Conservation (phyloP, 352 stramenopile genomes). For the Pythium brachiatum region DNA sequence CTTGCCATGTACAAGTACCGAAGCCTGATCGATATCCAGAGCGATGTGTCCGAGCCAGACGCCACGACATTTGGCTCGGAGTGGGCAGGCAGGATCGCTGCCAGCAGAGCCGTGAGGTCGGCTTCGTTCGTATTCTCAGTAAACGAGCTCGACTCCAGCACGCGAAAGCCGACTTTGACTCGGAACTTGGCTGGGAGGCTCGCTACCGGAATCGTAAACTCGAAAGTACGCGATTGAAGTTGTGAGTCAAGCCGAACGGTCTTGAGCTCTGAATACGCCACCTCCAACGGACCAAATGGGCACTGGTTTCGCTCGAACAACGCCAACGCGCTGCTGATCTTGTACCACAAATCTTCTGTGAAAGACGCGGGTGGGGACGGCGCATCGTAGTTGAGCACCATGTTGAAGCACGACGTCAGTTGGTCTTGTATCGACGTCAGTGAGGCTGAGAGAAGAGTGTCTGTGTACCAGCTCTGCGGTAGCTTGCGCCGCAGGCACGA, state of each 20-base stretch:
- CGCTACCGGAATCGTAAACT: background rate
- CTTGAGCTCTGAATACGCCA: background rate
- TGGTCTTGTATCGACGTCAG: background rate
- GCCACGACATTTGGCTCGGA: background rate
- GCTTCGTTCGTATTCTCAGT: background rate
- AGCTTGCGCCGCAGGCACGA: conserved; percentile 12
- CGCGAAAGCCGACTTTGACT: background rate
- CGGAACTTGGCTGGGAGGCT: background rate
- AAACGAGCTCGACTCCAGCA: background rate
- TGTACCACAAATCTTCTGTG: conserved; percentile 26
- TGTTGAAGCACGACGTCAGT: conserved; percentile 9
- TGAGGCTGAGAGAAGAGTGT: background rate
- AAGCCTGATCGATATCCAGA: background rate
- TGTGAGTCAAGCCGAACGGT: background rate
- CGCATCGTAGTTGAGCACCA: background rate
- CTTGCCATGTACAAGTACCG: background rate
- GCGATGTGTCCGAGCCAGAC: background rate
- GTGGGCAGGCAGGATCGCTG: background rate
- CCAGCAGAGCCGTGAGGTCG: background rate
- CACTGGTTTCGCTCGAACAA: conserved; percentile 20
- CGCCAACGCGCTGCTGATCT: conserved; percentile 14
- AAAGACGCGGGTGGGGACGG: background rate
- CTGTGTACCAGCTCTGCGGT: conserved; percentile 9
- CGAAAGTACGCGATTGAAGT: background rate
- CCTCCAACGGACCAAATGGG: conserved; percentile 13